Evolutionary conservation across 2,329 filamentous ascomycete genomes (phyloP).

Genomic region (Zalaria obscura): DNA sequence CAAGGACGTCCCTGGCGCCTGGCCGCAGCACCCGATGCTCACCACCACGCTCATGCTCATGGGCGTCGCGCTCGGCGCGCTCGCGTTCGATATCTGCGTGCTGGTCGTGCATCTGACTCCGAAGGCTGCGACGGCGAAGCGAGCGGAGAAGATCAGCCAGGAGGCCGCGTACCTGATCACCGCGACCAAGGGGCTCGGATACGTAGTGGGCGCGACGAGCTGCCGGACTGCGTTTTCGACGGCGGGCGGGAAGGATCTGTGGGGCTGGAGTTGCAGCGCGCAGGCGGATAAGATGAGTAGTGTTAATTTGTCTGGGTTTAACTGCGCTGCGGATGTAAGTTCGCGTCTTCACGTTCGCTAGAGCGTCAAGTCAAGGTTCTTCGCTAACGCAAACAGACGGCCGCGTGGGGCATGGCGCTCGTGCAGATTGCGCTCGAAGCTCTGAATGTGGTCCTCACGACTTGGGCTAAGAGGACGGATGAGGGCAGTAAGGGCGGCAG

Average conservation of each 20-base stretch:
- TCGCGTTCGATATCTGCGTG: background rate
- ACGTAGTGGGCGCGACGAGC: background rate
- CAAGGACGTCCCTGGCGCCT: background rate
- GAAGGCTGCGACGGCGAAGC: too few relatives aligned
- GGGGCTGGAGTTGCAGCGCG: background rate
- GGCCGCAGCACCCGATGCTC: background rate
- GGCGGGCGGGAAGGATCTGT: background rate
- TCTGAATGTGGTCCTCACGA: too few relatives aligned
- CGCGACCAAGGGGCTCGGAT: background rate
- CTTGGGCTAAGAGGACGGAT: too few relatives aligned
- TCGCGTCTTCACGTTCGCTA: too few relatives aligned
- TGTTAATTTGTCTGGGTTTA: background rate
- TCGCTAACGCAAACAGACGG: too few relatives aligned
- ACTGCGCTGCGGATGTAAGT: background rate
- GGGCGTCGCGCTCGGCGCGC: background rate
- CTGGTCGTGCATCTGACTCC: background rate
- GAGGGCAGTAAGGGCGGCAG: too few relatives aligned
- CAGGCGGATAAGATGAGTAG: background rate
- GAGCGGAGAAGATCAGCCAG: background rate
- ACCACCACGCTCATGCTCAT: background rate
- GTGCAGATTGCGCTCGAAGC: too few relatives aligned
- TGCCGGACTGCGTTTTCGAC: background rate
- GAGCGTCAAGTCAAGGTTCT: too few relatives aligned
- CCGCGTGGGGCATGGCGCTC: too few relatives aligned
- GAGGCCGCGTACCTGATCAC: background rate